Evolutionary conservation across 345 rosid species (phyloP), one percentile per base, ranked within the genome.

Genomic region (Eucalyptus cloeziana): DNA sequence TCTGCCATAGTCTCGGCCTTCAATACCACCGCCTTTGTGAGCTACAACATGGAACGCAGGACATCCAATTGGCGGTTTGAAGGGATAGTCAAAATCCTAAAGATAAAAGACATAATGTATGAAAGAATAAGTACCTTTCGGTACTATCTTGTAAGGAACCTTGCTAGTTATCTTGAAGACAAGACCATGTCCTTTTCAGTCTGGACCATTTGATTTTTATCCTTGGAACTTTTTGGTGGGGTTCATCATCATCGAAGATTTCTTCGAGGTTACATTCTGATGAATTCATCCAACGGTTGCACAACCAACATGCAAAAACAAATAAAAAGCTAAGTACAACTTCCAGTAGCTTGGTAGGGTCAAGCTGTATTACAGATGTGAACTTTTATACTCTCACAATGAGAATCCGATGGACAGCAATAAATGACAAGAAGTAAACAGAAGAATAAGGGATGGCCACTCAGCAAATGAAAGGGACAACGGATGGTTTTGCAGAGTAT

Each of bases 1-100:
- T 98, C 99, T 7, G 96, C 94, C 89, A 91, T 43, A 91, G 94
- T 96, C 93, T 98, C 99, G 15, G 99, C 98, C 95, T 97, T 98
- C 54, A 98, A 93, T 22, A 97, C 47, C 86, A 98, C 93, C 12
- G 97, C 96, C 95, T n/a, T n/a, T 94, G 89, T 97, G 96, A 56
- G 99, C 99, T 98, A 94, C 91, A 93, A 87, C 49, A 92, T 10
- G 50, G 76, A 86, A 37, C n/a, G 58, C 30, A n/a, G 69, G 43
- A 86, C 86, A 86, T 64, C 86, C 45, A 37, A 87, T 58, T 86
- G 27, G 86, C 19, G 40, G 87, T 80, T 43, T 51, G 54, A 22
- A 89, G 88, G 85, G 43, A 37, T 51, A 60, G 67, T 25, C 33
- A 19, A 81, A 79, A 24, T 45, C 87, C 37, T 51, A 7, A 9